A percentile compares a stretch with the other conserved stretches of the same genome.
These are phyloP conservation scores for Wickerhamiella occidentalis DNA, from an alignment of 805 yeast species.

Conservation along the genomic window DNA sequence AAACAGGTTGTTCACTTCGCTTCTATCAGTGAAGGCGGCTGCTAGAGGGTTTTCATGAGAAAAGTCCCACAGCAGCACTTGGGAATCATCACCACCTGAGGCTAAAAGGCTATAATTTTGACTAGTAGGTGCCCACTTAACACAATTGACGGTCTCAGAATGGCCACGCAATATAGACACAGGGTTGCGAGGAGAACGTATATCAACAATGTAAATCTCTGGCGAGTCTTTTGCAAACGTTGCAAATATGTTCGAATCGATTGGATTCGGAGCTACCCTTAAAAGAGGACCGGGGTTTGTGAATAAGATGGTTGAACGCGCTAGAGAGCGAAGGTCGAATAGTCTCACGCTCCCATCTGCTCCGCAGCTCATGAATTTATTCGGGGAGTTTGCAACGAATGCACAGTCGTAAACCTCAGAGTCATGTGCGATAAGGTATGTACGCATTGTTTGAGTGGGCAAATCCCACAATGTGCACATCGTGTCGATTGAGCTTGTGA, in stretches of 20 bases:
- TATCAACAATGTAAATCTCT: constrained; percentile 58
- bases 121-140: constrained; percentile 67
- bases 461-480: constrained; percentile 97
- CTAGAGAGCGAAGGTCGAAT: constrained; percentile 77
- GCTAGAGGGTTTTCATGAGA: constrained; percentile 23
- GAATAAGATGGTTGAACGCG: constrained; percentile 88
- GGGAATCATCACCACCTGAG: constrained; percentile 55
- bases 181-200: constrained; percentile 81
- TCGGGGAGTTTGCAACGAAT: constrained; percentile 59
- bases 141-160: constrained; percentile 52
- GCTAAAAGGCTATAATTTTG: constrained; percentile 46
- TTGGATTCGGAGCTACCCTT: constrained; percentile 63
- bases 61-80: constrained; percentile 51
- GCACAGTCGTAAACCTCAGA: constrained; percentile 88
- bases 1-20: constrained; percentile 65
- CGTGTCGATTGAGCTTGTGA: constrained; percentile 85
- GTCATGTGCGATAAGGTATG: constrained; percentile 94
- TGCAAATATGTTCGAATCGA: constrained; percentile 74
- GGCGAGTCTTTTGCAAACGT: constrained; percentile 63
- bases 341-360: constrained; percentile 91
- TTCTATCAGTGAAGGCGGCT: constrained; percentile 45
- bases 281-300: constrained; percentile 67
- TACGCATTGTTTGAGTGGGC: constrained; percentile 55
- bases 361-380: constrained; percentile 83
- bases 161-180: constrained; percentile 59